Conservation (phyloP, 768 basidiomycete genomes). For the Rhodosporidiobolus sp. region DNA sequence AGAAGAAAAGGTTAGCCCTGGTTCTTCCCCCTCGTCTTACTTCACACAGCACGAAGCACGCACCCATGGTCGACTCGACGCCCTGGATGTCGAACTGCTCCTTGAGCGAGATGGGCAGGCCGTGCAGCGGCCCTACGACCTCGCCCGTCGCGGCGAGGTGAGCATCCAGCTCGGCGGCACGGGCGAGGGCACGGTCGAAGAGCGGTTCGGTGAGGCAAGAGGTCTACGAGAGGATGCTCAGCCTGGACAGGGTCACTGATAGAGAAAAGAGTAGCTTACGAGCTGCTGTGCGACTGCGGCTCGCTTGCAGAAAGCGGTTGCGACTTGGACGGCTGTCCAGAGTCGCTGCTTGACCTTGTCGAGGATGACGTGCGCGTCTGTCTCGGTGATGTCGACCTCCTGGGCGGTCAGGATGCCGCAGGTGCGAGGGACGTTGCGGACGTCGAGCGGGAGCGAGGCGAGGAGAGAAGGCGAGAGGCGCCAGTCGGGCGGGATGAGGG, state of each 20-base stretch:
- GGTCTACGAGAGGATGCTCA: neutral
- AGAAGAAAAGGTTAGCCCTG: constrained; percentile 31
- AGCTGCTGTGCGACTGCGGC: constrained; percentile 75
- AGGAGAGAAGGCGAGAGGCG: neutral
- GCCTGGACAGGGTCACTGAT: rapidly evolving
- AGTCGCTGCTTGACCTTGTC: constrained; percentile 56
- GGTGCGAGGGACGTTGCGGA: neutral
- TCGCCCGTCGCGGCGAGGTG: constrained; percentile 62
- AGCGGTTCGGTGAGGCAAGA: constrained; percentile 72
- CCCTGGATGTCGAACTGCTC: constrained; percentile 48
- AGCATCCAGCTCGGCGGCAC: constrained; percentile 66
- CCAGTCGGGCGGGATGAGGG: constrained; percentile 10
- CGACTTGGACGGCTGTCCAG: constrained; percentile 56
- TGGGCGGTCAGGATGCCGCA: constrained; percentile 57
- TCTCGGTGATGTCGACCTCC: constrained; percentile 62
- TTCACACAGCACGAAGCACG: neutral
- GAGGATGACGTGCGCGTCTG: constrained; percentile 55
- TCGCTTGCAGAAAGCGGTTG: constrained; percentile 64
- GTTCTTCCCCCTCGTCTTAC: neutral
- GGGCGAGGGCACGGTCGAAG: constrained; percentile 63
- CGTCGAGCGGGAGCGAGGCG: neutral
- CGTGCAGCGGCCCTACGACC: constrained; percentile 50
- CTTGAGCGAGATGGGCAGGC: constrained; percentile 49
- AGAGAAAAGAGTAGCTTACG: constrained; percentile 49
- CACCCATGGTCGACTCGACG: constrained; percentile 15